Base-by-base conservation (phyloP, 2,329 filamentous ascomycete genomes). In the Mycocentrospora acerina region DNA sequence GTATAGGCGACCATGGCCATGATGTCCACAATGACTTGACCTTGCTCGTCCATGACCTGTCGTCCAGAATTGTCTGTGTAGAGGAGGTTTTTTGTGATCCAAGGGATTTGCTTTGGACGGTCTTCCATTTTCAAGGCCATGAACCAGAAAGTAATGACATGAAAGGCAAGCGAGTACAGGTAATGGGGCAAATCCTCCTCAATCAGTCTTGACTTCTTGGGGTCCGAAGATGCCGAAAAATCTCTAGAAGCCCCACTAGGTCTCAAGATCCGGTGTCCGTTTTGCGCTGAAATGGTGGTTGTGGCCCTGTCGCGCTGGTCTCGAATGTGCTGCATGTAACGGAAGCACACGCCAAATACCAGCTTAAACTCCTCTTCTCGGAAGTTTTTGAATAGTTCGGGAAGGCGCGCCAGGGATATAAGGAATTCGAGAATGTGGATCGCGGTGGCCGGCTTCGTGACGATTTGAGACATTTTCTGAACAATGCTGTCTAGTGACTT, bases 111-210 rank as follows among this genome's bases (percentile, higher is more conserved):
- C 45, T 82, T 88, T 24, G 85, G 81, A 34, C 93, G 83, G 61
- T 96, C 90, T 25, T 85, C 81, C 35, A 95, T 77, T 59, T 89
- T 91, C 54, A 98, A 67, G 1, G 90, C 87, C 53, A 98, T 77
- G 63, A 97, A 98, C 93, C 93, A 98, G 62, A 95, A 96, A 2
- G 90, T 86, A 51, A 98, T 90, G 54, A 95, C 89, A 63, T 97
- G 90, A 62, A 95, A 95, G 7, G 91, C 91, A 35, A 97, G 74
- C 2, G 90, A 87, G 65, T 94, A 93, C 17, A 98, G 88, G 63
- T 98, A 98, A 66, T 93, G 87, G 4, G 90, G 90, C 33, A 95
- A 75, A 50, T 93, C 88, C 45, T 93, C 86, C 7, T 83, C 75
- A 46, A 72, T 58, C 48, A 62, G 39, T 67, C 70, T 42, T 61